These are phyloP conservation scores for Favolaschia claudopus DNA, from an alignment of 768 basidiomycete genomes.

Conservation along the genomic window DNA sequence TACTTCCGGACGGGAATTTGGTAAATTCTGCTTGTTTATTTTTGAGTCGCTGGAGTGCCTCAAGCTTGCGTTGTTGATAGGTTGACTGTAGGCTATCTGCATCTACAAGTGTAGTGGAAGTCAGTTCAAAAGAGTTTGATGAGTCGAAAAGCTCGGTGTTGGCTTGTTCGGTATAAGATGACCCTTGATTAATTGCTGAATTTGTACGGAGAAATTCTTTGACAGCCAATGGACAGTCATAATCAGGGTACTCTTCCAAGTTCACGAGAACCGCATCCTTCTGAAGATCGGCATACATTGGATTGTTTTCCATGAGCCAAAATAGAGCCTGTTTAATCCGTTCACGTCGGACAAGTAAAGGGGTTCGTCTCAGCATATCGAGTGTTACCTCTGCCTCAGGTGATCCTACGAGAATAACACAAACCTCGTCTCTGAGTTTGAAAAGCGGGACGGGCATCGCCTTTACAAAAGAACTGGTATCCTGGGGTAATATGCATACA, in stretches of 20 bases:
- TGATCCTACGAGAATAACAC: conserved; percentile 25
- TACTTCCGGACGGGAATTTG: too few relatives aligned
- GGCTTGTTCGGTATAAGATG: conserved; percentile 15
- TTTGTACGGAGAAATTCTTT: not conserved
- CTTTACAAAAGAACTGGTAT: conserved; percentile 1
- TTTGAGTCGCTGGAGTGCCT: not conserved
- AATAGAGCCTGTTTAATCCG: not conserved
- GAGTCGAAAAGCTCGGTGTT: not conserved
- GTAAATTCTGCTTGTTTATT: not conserved
- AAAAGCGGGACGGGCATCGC: too few relatives aligned
- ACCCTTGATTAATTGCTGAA: conserved; percentile 3
- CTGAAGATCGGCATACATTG: conserved; percentile 18
- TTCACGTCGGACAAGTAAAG: conserved; percentile 5
- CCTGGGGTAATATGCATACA: conserved; percentile 24
- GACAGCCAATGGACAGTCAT: conserved; percentile 2
- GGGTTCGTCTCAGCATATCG: conserved; percentile 10
- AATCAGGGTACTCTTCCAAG: too few relatives aligned
- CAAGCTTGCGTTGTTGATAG: conserved; percentile 18
- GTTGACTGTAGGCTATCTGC: conserved; percentile 11
- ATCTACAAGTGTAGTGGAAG: conserved; percentile 17
- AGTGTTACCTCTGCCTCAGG: conserved; percentile 12
- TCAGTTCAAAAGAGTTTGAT: not conserved
- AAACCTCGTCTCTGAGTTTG: conserved; percentile 21
- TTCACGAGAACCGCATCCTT: not conserved
- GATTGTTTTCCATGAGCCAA: conserved; percentile 23